Base-by-base conservation (phyloP, 2,329 filamentous ascomycete genomes). In the Neonectria punicea region DNA sequence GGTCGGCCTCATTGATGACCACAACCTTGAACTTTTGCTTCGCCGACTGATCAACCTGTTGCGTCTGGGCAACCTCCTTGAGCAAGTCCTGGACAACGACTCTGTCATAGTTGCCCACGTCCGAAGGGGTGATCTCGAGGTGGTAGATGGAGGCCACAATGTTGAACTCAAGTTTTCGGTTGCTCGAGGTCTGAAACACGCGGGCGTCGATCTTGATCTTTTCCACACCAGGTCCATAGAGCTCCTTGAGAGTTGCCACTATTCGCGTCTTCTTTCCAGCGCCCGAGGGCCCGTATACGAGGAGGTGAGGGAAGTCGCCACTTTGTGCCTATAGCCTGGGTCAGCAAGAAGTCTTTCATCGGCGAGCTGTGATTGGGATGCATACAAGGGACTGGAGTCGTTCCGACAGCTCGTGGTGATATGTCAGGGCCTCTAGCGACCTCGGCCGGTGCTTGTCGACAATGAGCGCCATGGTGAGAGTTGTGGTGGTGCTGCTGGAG, bases 151-250 rank as follows among this genome's bases (percentile, higher is more conserved):
- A 98, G 49, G 94, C 90, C 59, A 99, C 96, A 69, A 99, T 97
- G 83, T 98, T 99, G 87, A 99, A 99, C 82, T 99, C 96, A 74
- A 99, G 91, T 81, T 99, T 99, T 78, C 96, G 93, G 80, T 97
- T 98, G 76, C 91, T 92, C 22, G 90, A 94, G 1, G 96, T 98
- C 81, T 97, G 94, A 83, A 99, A 99, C 64, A 98, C 92, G 69
- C 96, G 92, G 13, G 94, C 93, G 78, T 99, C 96, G 81, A 99
- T 98, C 84, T 98, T 98, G 86, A 99, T 99, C 86, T 98, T 98
- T 77, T 99, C 97, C n/a, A 97, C 96, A 47, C 96, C 95, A 0
- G 95, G 91, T 0, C 96, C 96, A 80, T 96, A 99, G 8, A 99
- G 87, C 77, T 98, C 95, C 79, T 97, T 97, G 4, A 99, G 84